phyloP scores from a whole-genome alignment of 2,329 filamentous ascomycete genomes.

The Aureobasidium musti region DNA sequence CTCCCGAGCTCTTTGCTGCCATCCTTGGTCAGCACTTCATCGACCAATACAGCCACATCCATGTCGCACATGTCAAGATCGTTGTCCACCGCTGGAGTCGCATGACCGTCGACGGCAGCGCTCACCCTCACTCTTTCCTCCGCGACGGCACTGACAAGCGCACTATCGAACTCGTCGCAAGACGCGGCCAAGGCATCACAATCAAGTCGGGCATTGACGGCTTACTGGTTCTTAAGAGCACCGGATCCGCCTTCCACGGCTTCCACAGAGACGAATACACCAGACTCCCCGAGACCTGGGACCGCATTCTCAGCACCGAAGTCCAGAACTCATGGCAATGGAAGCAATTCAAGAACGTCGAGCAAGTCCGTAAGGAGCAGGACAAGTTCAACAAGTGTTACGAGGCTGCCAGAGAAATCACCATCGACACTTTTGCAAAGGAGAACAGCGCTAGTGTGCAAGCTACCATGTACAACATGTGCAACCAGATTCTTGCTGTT shows the following conservation, averaged over 20 bases:
- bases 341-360: slow-evolving; percentile 67
- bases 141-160: slow-evolving; percentile 87
- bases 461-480: slow-evolving; percentile 99
- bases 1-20: slow-evolving; percentile 87
- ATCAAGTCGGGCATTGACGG: slow-evolving; percentile 78
- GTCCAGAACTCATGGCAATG: slow-evolving; percentile 87
- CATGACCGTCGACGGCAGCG: slow-evolving; percentile 80
- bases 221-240: slow-evolving; percentile 91
- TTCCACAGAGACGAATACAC: slow-evolving; percentile 95
- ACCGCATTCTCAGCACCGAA: slow-evolving; percentile 92
- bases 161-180: slow-evolving; percentile 72
- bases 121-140: slow-evolving; percentile 93
- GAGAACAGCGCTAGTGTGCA: slow-evolving; percentile 93
- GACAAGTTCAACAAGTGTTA: slow-evolving; percentile 77
- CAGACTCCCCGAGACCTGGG: slow-evolving; percentile 85
- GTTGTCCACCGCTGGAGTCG: slow-evolving; percentile 89
- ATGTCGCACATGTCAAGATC: slow-evolving; percentile 77
- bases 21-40: slow-evolving; percentile 87
- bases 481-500: slow-evolving; percentile 75
- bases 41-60: slow-evolving; percentile 83
- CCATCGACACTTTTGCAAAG: slow-evolving; percentile 85
- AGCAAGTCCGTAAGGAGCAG: slow-evolving; percentile 65
- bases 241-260: slow-evolving; percentile 91
- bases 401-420: slow-evolving; percentile 75
- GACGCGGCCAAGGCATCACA: slow-evolving; percentile 67